Evolutionary conservation across 2,329 filamentous ascomycete species (phyloP), one percentile per base, ranked within the genome.

Genomic region (Phaeosphaeria sp.): DNA sequence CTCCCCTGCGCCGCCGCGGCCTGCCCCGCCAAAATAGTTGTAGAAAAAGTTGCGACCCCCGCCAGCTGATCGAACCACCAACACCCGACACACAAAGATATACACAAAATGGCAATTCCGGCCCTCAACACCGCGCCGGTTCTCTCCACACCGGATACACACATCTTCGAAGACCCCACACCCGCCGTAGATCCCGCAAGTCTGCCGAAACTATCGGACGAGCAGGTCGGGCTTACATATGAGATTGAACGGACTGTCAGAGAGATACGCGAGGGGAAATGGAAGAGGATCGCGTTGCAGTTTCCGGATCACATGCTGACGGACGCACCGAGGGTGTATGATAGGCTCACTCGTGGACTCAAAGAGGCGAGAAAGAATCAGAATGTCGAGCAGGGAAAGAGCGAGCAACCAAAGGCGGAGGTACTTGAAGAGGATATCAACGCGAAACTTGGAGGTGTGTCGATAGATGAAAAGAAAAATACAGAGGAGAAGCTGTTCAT

Each of bases 231-330:
- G 54, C 80, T 88, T 42, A 89, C 90, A 49, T 99, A 98, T 80
- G 95, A 99, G 78, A 89, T 97, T 64, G 83, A 85, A 58, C 86
- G 91, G 55, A 97, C 95, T 0, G 85, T 92, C 49, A 77, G 80
- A 36, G 91, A 97, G 76, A 90, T 99, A 47, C 82, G 83, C n/a
- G 78, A 82, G 5, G 90, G 87, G 44, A 83, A 83, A 75, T 96
- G 92, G 85, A 85, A 80, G 61, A 86, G 90, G 50, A 86, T 99
- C 30, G 95, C 93, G 0, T 80, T 99, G n/a, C 95, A 99, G 74
- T 98, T 99, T 67, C 94, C 95, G 0, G 95, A 99, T 78, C 84
- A 89, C 25, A 96, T 98, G 92, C 85, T 99, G 0, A 83, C 86
- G 0, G 93, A 99, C 82, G 92, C 91, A 9, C 90, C 92, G 5